A percentile compares a stretch with the other conserved stretches of the same genome.
Conservation (phyloP, 2,329 filamentous ascomycete species). For the Samsoniella hepiali region DNA sequence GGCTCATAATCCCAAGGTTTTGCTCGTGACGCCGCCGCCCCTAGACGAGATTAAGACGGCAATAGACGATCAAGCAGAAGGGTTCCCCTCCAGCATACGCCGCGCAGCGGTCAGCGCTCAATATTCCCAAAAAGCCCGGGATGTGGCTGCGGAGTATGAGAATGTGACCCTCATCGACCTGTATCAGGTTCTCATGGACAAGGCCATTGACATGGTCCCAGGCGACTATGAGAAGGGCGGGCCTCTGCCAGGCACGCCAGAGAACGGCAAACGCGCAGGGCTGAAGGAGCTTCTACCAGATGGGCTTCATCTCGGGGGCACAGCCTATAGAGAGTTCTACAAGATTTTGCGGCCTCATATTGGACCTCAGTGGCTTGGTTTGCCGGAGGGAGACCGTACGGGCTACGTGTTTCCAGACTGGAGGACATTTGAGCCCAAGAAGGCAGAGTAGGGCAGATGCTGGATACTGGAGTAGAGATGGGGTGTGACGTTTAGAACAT, state of each 20-base stretch:
- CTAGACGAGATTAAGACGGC: conserved; percentile 70
- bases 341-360: conserved; percentile 47
- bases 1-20: conserved; percentile 67
- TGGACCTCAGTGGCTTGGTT: conserved; percentile 40
- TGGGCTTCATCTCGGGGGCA: conserved; percentile 55
- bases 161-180: conserved; percentile 73
- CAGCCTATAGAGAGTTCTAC: conserved; percentile 53
- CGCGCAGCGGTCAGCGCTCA: conserved; percentile 48
- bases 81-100: conserved; percentile 43
- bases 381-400: conserved; percentile 34
- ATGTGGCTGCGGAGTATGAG: conserved; percentile 65
- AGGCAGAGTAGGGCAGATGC: not conserved
- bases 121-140: conserved; percentile 59
- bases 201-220: conserved; percentile 57
- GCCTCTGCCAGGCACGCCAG: conserved; percentile 48
- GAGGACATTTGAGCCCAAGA: conserved; percentile 29
- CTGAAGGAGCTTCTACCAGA: conserved; percentile 53
- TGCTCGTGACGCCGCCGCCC: conserved; percentile 80
- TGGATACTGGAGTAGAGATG: not conserved
- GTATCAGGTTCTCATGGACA: conserved; percentile 72
- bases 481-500: too few relatives aligned
- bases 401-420: conserved; percentile 50
- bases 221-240: conserved; percentile 53
- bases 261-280: conserved; percentile 48
- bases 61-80: conserved; percentile 44